A percentile compares a stretch with the other conserved stretches of the same genome.
Evolutionary conservation across 2,329 filamentous ascomycete genomes (phyloP).

Genomic region (Pseudocercospora fuligena): DNA sequence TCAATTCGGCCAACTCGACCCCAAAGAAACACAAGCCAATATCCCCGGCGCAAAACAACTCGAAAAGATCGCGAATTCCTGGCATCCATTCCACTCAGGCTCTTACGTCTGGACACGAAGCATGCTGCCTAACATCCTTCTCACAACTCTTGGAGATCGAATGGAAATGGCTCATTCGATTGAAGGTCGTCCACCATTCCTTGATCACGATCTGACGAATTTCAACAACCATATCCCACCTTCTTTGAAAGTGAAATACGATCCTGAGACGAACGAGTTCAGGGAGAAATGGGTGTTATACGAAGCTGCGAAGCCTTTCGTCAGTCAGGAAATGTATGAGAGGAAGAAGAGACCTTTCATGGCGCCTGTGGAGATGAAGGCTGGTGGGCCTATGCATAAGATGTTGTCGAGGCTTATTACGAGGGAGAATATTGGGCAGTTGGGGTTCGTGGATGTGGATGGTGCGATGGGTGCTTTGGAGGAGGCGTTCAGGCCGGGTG

Average conservation of each 20-base stretch:
- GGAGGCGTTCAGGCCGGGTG: constrained; percentile 13
- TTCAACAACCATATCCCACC: constrained; percentile 47
- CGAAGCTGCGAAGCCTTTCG: constrained; percentile 34
- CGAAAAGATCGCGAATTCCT: constrained; percentile 31
- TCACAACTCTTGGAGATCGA: constrained; percentile 52
- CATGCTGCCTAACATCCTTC: constrained; percentile 46
- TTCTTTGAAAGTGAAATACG: constrained; percentile 43
- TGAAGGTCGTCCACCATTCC: constrained; percentile 48
- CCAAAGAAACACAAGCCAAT: constrained; percentile 36
- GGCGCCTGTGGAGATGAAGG: constrained; percentile 31
- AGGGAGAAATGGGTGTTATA: constrained; percentile 36
- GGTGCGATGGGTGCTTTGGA: constrained; percentile 6
- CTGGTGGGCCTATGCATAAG: constrained; percentile 29
- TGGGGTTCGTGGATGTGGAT: constrained; percentile 38
- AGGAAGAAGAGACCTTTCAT: constrained; percentile 34
- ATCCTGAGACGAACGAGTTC: constrained; percentile 51
- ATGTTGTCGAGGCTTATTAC: constrained; percentile 29
- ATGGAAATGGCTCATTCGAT: constrained; percentile 52
- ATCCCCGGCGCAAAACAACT: constrained; percentile 39
- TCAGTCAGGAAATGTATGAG: constrained; percentile 35
- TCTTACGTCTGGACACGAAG: constrained; percentile 46
- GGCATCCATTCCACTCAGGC: constrained; percentile 50
- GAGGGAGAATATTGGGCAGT: constrained; percentile 31
- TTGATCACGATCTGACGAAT: constrained; percentile 47
- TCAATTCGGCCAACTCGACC: background rate